Evolutionary conservation across 768 basidiomycete species (phyloP).

Genomic region (Melanogaster broomeanus): DNA sequence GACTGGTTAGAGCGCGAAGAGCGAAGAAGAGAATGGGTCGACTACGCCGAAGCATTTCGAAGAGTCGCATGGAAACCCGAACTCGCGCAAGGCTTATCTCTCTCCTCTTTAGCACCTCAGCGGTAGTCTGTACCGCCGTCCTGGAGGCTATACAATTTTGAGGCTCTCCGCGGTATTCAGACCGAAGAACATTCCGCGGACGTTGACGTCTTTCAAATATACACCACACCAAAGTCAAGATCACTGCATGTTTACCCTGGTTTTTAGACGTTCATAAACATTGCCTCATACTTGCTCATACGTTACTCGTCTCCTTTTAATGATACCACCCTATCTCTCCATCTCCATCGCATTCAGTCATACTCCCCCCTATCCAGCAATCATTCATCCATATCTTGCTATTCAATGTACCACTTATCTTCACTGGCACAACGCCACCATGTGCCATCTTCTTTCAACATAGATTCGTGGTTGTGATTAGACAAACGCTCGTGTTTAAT

Average conservation of each 20-base stretch:
- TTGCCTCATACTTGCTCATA: slow-evolving; percentile 25
- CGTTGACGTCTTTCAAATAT: slow-evolving; percentile 3
- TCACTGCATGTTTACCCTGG: slow-evolving; percentile 14
- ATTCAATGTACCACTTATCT: slow-evolving; percentile 30
- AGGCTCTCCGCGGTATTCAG: slow-evolving; percentile 7
- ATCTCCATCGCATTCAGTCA: slow-evolving; percentile 7
- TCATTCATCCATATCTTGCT: slow-evolving; percentile 31
- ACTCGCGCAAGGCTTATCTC: slow-evolving; percentile 71
- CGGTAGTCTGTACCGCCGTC: slow-evolving; percentile 36
- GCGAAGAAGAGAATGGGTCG: slow-evolving; percentile 85
- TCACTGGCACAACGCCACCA: slow-evolving; percentile 10
- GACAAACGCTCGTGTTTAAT: slow-evolving; percentile 23
- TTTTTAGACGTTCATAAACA: slow-evolving; percentile 22
- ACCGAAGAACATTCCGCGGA: slow-evolving; percentile 1
- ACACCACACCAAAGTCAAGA: slow-evolving; percentile 13
- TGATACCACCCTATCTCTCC: slow-evolving; percentile 29
- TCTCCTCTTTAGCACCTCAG: slow-evolving; percentile 67
- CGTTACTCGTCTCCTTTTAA: slow-evolving; percentile 25
- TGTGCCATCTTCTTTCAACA: slow-evolving; percentile 18
- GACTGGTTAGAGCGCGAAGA: slow-evolving; percentile 84
- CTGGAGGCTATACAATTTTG: slow-evolving; percentile 12
- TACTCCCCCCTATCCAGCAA: slow-evolving; percentile 16
- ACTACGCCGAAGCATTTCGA: slow-evolving; percentile 76
- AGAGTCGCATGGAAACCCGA: slow-evolving; percentile 86
- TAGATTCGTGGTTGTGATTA: slow-evolving; percentile 27